Evolutionary conservation across 768 basidiomycete genomes (phyloP).

Genomic region (Rhizopogon salebrosus): DNA sequence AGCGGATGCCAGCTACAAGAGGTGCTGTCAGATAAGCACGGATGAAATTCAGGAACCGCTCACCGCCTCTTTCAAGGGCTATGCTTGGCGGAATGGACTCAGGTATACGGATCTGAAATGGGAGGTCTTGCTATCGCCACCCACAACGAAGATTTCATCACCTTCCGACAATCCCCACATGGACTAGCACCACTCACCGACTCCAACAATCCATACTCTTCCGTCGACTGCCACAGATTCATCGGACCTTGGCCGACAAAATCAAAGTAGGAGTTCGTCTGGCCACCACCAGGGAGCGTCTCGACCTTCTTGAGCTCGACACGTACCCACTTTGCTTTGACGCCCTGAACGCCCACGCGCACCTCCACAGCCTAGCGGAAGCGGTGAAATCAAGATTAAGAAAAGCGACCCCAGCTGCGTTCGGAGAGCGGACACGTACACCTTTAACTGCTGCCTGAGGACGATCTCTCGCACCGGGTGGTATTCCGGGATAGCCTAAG

Average conservation of each 20-base stretch:
- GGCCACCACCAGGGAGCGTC: constrained; percentile 66
- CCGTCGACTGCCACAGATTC: constrained; percentile 75
- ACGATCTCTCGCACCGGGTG: constrained; percentile 68
- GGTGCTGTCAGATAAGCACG: not conserved
- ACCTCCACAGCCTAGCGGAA: constrained; percentile 73
- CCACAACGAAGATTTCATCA: constrained; percentile 3
- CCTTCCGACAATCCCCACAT: not conserved
- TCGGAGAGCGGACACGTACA: constrained; percentile 41
- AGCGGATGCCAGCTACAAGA: constrained; percentile 74
- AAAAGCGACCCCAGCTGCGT: constrained; percentile 1
- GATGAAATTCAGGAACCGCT: constrained; percentile 8
- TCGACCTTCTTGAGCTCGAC: constrained; percentile 92
- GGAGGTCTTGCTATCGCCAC: constrained; percentile 67
- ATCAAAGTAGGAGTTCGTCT: constrained; percentile 70
- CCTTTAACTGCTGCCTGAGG: constrained; percentile 84
- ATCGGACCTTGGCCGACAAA: constrained; percentile 78
- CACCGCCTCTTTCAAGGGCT: constrained; percentile 71
- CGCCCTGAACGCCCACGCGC: constrained; percentile 63
- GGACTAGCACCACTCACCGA: constrained; percentile 42
- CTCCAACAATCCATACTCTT: constrained; percentile 64
- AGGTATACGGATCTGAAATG: constrained; percentile 87
- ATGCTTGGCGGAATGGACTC: constrained; percentile 88
- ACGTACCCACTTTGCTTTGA: constrained; percentile 90
- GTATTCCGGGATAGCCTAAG: constrained; percentile 82
- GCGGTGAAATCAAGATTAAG: constrained; percentile 2